Percentiles rank a stretch among this genome's conserved stretches.
Evolutionary conservation across 371 early-diverging fungal genomes (phyloP).

Genomic region (Syncephalastrum sp.): DNA sequence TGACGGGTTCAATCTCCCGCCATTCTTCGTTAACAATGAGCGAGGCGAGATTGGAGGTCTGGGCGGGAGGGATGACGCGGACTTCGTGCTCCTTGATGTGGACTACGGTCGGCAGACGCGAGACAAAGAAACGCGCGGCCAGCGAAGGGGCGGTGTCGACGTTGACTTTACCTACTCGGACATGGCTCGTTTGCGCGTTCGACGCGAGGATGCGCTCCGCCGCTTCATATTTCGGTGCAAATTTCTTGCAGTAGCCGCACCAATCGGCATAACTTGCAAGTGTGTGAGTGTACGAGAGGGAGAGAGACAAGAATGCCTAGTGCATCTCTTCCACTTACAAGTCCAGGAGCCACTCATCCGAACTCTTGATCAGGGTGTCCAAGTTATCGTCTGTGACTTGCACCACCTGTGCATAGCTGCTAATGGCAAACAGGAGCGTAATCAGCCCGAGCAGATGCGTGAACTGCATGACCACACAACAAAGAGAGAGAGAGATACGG

Average conservation of each 20-base stretch:
- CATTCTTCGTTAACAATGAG: conserved; percentile 30
- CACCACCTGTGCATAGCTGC: conserved; percentile 20
- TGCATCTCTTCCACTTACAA: conserved; percentile 26
- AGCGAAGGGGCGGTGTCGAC: conserved; percentile 39
- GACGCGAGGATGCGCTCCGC: conserved; percentile 21
- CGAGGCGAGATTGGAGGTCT: conserved; percentile 19
- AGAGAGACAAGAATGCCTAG: too few relatives aligned
- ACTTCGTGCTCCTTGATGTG: conserved; percentile 43
- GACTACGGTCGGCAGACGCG: conserved; percentile 42
- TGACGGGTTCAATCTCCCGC: conserved; percentile 29
- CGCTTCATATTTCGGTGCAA: conserved; percentile 31
- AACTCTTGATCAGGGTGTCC: conserved; percentile 18
- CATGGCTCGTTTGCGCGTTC: conserved; percentile 12
- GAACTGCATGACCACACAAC: too few relatives aligned
- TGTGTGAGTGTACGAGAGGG: background rate
- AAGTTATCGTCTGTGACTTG: conserved; percentile 41
- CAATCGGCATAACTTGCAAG: conserved; percentile 41
- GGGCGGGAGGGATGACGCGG: conserved; percentile 16
- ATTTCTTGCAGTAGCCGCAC: conserved; percentile 42
- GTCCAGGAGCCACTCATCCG: conserved; percentile 44
- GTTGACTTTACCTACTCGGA: conserved; percentile 37
- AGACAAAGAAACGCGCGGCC: conserved; percentile 46
- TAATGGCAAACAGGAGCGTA: too few relatives aligned
- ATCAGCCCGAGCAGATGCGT: too few relatives aligned
- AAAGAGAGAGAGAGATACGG: too few relatives aligned